phyloP scores from a whole-genome alignment of 495 filamentous ascomycete genomes.

The Apiosordaria backusii region DNA sequence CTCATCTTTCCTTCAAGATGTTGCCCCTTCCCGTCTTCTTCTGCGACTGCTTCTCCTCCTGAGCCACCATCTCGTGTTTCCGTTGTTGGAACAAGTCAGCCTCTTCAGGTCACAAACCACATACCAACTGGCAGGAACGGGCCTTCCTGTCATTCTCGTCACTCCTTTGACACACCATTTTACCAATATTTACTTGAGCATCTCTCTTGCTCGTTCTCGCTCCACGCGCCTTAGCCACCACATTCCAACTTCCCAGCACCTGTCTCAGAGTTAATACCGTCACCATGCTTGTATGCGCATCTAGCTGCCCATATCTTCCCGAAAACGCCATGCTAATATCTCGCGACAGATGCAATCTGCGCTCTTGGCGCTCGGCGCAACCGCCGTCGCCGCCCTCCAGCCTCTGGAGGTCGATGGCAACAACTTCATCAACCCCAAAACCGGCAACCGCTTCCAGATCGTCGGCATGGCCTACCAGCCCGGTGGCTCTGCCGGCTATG shows the following conservation, averaged over 20 bases:
- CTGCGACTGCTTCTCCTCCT: neutral
- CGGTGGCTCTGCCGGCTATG: conserved; percentile 79
- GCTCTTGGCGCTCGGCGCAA: conserved; percentile 45
- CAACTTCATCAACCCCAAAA: conserved; percentile 79
- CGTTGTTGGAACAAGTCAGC: neutral
- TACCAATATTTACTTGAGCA: conserved; percentile 3
- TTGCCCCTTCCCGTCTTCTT: conserved; percentile 1
- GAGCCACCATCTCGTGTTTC: conserved; percentile 17
- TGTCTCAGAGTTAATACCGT: neutral
- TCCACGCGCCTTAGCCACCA: neutral
- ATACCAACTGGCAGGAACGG: conserved; percentile 10
- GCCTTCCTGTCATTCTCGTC: conserved; percentile 21
- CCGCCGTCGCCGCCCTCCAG: conserved; percentile 63
- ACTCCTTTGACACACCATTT: conserved; percentile 25
- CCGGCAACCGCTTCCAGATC: conserved; percentile 78
- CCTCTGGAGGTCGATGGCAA: conserved; percentile 69
- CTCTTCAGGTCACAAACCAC: neutral
- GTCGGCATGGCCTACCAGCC: conserved; percentile 95
- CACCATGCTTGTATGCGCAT: conserved; percentile 15
- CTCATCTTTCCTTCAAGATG: neutral
- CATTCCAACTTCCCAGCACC: conserved; percentile 2
- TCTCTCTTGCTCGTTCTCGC: neutral
- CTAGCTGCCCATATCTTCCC: neutral
- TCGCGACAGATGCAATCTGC: conserved; percentile 35
- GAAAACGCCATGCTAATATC: conserved; percentile 1